Evolutionary conservation across 1,284 basidiomycete species (phyloP), one percentile per base, ranked within the genome.

Genomic region (Cryptococcus deneoformans): DNA sequence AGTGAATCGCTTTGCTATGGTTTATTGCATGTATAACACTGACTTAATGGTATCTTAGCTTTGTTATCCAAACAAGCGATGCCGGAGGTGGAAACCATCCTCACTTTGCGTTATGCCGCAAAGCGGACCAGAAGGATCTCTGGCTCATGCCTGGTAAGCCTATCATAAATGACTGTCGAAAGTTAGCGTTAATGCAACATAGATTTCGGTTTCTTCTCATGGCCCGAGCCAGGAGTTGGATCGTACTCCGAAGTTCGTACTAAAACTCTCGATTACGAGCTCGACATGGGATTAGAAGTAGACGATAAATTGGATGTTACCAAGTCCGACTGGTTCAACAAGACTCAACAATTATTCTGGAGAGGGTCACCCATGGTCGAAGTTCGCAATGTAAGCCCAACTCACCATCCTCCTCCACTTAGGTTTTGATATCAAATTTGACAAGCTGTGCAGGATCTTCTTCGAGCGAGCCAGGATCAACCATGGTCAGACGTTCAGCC

Each of bases 141-240:
- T 72, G 70, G 70, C 59, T 76, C 5, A 76, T 76, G 72, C 75
- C 75, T 48, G 72, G 70, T 68, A 42, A 36, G 66, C 53, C n/a
- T 39, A 10, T 11, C 36, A 16, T 16, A n/a, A 29, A 29, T 29
- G 29, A 29, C 29, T 46, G 37, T 6, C 5, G 42, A 24, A 3
- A 20, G 44, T 16, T 40, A 38, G 37, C 11, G 14, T 1, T 36
- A 8, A 34, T 38, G 3, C 29, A 29, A 29, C 44, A 11, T 52
- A 62, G 75, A 77, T 54, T 77, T 73, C 57, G 69, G 69, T 1
- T 76, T 75, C 63, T 75, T 61, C 58, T 71, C 68, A 29, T 77
- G 72, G 73, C 72, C 75, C 8, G 75, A 75, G 56, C 76, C 66
- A 14, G 67, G 65, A 43, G 72, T 75, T 1, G 68, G 69, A 10